phyloP scores from a whole-genome alignment of 2,329 filamentous ascomycete species.

The Alternaria sp. region DNA sequence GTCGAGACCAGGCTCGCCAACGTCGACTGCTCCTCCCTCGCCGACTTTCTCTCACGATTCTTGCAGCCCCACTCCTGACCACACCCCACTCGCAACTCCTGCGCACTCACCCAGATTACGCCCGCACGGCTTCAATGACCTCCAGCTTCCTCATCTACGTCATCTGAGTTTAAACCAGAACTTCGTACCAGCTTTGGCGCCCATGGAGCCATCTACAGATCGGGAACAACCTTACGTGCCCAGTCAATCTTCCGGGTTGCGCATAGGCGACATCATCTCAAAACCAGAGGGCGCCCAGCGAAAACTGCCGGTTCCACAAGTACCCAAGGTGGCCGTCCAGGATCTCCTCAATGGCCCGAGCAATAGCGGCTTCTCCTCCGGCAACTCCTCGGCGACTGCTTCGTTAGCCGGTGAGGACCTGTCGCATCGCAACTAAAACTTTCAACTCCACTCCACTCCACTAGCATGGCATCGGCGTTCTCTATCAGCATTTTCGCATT shows the following conservation, averaged over 20 bases:
- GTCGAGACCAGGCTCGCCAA: constrained; percentile 90
- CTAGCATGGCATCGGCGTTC: constrained; percentile 40
- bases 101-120: constrained; percentile 92
- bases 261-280: constrained; percentile 91
- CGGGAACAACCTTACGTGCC: constrained; percentile 65
- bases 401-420: constrained; percentile 71
- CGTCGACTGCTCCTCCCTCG: constrained; percentile 93
- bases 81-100: constrained; percentile 97
- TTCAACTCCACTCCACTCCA: constrained; percentile 15
- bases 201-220: constrained; percentile 71
- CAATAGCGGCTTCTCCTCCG: constrained; percentile 70
- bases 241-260: constrained; percentile 69
- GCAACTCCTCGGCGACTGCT: constrained; percentile 76
- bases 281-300: constrained; percentile 84
- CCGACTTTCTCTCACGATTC: constrained; percentile 97
- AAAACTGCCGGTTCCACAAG: constrained; percentile 88
- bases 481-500: constrained; percentile 39
- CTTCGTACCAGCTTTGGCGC: constrained; percentile 67
- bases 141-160: constrained; percentile 87
- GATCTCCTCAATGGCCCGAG: constrained; percentile 72
- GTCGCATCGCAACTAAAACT: constrained; percentile 41
- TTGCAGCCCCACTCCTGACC: constrained; percentile 91
- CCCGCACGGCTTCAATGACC: constrained; percentile 71
- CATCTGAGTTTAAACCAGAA: constrained; percentile 69
- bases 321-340: constrained; percentile 87